A percentile compares a stretch with the other conserved stretches of the same genome.
Conservation (phyloP, 2,329 filamentous ascomycete genomes). For the Gnomoniopsis smithogilvyi region DNA sequence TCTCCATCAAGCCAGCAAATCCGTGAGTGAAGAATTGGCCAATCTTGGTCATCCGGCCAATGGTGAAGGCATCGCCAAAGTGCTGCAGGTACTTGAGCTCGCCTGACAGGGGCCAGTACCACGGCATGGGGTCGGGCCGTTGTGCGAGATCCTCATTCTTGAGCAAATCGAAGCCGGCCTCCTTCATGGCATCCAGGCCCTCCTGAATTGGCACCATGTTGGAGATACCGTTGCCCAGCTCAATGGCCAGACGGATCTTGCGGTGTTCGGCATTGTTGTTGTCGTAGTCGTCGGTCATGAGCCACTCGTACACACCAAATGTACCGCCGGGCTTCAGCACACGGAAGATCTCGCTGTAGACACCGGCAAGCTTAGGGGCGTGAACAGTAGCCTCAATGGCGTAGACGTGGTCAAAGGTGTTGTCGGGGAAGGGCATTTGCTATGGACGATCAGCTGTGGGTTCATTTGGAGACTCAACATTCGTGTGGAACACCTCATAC, state of each 20-base stretch:
- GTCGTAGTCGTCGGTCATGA: slow-evolving; percentile 96
- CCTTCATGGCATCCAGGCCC: slow-evolving; percentile 77
- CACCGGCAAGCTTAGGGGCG: slow-evolving; percentile 83
- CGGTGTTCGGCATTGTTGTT: slow-evolving; percentile 84
- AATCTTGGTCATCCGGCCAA: slow-evolving; percentile 84
- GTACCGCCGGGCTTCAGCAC: slow-evolving; percentile 94
- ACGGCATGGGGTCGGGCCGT: slow-evolving; percentile 71
- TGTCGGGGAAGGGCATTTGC: slow-evolving; percentile 94
- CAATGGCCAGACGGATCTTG: slow-evolving; percentile 88
- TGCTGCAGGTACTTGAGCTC: slow-evolving; percentile 79
- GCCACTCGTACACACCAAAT: slow-evolving; percentile 98
- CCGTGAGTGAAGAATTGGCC: slow-evolving; percentile 74
- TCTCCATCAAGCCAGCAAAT: slow-evolving; percentile 75
- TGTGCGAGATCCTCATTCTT: slow-evolving; percentile 84
- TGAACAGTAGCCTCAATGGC: slow-evolving; percentile 97
- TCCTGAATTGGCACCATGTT: slow-evolving; percentile 93
- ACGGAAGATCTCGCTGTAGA: slow-evolving; percentile 92
- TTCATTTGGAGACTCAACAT: neutral
- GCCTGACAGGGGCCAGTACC: slow-evolving; percentile 91
- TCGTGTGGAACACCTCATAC: slow-evolving; percentile 29
- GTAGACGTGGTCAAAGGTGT: slow-evolving; percentile 91
- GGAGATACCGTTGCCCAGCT: slow-evolving; percentile 93
- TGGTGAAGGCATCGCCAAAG: slow-evolving; percentile 76
- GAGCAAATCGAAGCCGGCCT: slow-evolving; percentile 81
- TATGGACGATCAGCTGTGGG: slow-evolving; percentile 26